Evolutionary conservation across 306 rosid genomes (phyloP).

Genomic region (Vigna reflexopilosa): DNA sequence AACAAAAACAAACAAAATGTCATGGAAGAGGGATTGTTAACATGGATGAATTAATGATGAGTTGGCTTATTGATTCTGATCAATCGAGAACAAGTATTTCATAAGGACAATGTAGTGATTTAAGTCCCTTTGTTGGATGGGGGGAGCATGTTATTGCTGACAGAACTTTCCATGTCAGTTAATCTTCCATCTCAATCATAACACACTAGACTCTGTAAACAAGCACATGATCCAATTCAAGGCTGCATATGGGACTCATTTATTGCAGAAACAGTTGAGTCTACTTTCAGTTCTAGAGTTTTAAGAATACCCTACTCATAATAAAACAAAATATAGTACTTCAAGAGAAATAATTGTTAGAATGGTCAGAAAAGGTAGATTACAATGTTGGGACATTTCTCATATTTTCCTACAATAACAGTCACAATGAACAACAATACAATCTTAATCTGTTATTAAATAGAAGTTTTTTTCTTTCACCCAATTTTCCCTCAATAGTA

Average conservation of each 20-base stretch:
- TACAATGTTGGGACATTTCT: conserved; percentile 22
- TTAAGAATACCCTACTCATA: conserved; percentile 5
- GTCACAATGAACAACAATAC: conserved; percentile 20
- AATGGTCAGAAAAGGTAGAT: conserved; percentile 7
- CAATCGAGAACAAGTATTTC: not conserved
- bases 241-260: conserved; percentile 18
- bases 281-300: conserved; percentile 27
- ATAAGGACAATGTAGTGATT: conserved; percentile 19
- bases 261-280: conserved; percentile 25
- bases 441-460: conserved; percentile 19
- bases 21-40: not conserved
- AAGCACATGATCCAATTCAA: conserved; percentile 23
- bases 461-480: conserved; percentile 34
- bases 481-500: conserved; percentile 29
- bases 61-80: conserved; percentile 16
- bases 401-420: conserved; percentile 1
- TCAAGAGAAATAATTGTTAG: conserved; percentile 33
- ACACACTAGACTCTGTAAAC: not conserved
- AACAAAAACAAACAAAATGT: not conserved
- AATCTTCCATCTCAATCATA: not conserved
- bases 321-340: conserved; percentile 16
- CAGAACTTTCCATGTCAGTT: conserved; percentile 23
- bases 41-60: not conserved
- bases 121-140: conserved; percentile 13
- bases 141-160: not conserved